phyloP scores from a whole-genome alignment of 805 yeast genomes.

The Blastobotrys parvus region DNA sequence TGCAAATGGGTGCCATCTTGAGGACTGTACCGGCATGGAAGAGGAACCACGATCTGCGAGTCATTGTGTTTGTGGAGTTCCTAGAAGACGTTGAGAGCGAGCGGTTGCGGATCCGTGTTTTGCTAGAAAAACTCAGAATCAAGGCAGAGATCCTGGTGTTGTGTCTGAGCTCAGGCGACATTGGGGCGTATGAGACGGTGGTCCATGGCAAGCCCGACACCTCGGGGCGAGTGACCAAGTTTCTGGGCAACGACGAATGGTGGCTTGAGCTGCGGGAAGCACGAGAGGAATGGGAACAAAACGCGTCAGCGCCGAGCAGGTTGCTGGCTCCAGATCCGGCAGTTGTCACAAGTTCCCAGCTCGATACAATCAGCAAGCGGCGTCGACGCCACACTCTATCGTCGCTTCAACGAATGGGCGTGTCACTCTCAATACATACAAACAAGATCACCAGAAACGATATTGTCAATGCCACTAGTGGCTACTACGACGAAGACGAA shows the following conservation, averaged over 20 bases:
- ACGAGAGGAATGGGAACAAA: constrained; percentile 29
- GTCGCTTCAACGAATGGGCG: constrained; percentile 65
- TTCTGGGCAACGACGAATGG: constrained; percentile 67
- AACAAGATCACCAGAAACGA: constrained; percentile 36
- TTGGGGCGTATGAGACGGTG: constrained; percentile 62
- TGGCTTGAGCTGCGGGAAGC: constrained; percentile 65
- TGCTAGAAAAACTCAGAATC: constrained; percentile 73
- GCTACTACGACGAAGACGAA: constrained; percentile 21
- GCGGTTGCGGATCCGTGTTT: constrained; percentile 45
- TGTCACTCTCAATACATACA: constrained; percentile 71
- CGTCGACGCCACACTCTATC: constrained; percentile 38
- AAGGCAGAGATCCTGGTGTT: constrained; percentile 72
- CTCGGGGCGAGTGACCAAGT: constrained; percentile 40
- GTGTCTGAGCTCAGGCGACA: constrained; percentile 49
- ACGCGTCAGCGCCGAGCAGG: too few species aligned
- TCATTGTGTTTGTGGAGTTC: constrained; percentile 84
- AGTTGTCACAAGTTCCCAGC: neutral
- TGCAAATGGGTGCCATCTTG: constrained; percentile 89
- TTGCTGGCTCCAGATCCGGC: constrained; percentile 5
- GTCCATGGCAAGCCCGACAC: constrained; percentile 53
- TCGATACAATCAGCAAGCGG: constrained; percentile 3
- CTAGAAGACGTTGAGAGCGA: constrained; percentile 66
- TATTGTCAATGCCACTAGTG: constrained; percentile 4
- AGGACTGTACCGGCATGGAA: constrained; percentile 94
- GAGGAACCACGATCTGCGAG: constrained; percentile 60